These are phyloP conservation scores for Porpolomopsis calyptriformis DNA, from an alignment of 768 basidiomycete genomes.

Conservation along the genomic window DNA sequence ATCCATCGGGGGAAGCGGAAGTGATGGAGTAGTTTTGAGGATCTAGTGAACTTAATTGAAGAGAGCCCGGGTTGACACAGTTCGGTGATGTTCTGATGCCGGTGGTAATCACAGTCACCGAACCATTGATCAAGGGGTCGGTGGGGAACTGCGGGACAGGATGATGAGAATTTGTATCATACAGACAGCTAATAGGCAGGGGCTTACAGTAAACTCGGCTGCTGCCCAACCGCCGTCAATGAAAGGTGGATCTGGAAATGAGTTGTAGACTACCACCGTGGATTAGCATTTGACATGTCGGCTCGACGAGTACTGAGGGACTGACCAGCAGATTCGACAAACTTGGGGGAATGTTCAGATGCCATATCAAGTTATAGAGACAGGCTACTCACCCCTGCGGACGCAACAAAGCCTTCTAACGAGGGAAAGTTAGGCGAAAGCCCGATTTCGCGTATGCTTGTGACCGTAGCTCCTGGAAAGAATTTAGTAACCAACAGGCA, in stretches of 20 bases:
- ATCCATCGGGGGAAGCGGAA: slow-evolving; percentile 41
- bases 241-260: slow-evolving; percentile 49
- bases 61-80: slow-evolving; percentile 32
- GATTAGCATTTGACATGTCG: neutral
- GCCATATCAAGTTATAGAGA: neutral
- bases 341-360: slow-evolving; percentile 13
- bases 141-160: slow-evolving; percentile 29
- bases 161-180: neutral
- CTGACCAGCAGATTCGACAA: slow-evolving; percentile 30
- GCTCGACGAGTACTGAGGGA: neutral
- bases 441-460: slow-evolving; percentile 31
- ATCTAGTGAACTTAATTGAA: slow-evolving; percentile 14
- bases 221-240: slow-evolving; percentile 41
- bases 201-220: slow-evolving; percentile 38
- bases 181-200: neutral
- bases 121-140: slow-evolving; percentile 37
- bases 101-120: slow-evolving; percentile 41
- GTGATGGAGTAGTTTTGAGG: slow-evolving; percentile 26
- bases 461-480: slow-evolving; percentile 28
- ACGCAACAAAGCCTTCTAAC: slow-evolving; percentile 46
- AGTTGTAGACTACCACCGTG: slow-evolving; percentile 22
- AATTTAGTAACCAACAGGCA: neutral
- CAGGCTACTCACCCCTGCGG: slow-evolving; percentile 38
- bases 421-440: slow-evolving; percentile 33
- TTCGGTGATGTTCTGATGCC: slow-evolving; percentile 38